Conservation (phyloP, 2,329 filamentous ascomycete genomes). For the Scopulariopsis brevicaulis region DNA sequence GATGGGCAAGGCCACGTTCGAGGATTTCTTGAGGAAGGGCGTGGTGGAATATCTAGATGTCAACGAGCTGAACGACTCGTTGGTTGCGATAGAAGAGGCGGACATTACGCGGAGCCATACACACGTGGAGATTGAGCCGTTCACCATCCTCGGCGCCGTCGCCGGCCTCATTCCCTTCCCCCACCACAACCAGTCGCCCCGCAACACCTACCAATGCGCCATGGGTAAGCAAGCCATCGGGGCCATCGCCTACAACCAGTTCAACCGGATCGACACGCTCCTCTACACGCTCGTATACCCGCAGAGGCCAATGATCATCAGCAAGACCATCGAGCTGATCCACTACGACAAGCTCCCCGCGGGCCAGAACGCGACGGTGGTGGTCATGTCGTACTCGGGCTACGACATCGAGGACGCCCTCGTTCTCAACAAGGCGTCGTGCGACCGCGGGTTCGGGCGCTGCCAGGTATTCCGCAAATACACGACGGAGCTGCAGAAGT, state of each 20-base stretch:
- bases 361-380: slow-evolving; percentile 92
- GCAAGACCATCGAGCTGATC: slow-evolving; percentile 89
- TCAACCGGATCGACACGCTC: slow-evolving; percentile 90
- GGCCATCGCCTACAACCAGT: slow-evolving; percentile 96
- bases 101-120: slow-evolving; percentile 78
- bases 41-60: slow-evolving; percentile 95
- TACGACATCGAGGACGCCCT: slow-evolving; percentile 99
- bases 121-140: slow-evolving; percentile 95
- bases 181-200: slow-evolving; percentile 95
- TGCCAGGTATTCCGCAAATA: slow-evolving; percentile 99
- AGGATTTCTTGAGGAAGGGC: slow-evolving; percentile 83
- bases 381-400: slow-evolving; percentile 98
- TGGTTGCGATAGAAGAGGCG: slow-evolving; percentile 81
- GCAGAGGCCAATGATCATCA: slow-evolving; percentile 95
- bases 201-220: slow-evolving; percentile 98
- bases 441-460: slow-evolving; percentile 88
- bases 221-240: slow-evolving; percentile 99
- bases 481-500: slow-evolving; percentile 74
- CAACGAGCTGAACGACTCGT: slow-evolving; percentile 94
- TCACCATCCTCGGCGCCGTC: slow-evolving; percentile 90
- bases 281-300: slow-evolving; percentile 97
- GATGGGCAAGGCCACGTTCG: slow-evolving; percentile 76
- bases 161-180: slow-evolving; percentile 95
- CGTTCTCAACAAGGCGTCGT: slow-evolving; percentile 90
- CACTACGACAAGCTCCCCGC: slow-evolving; percentile 96